Evolutionary conservation across 345 rosid genomes (phyloP).

Genomic region (Atalantia buxifolia): DNA sequence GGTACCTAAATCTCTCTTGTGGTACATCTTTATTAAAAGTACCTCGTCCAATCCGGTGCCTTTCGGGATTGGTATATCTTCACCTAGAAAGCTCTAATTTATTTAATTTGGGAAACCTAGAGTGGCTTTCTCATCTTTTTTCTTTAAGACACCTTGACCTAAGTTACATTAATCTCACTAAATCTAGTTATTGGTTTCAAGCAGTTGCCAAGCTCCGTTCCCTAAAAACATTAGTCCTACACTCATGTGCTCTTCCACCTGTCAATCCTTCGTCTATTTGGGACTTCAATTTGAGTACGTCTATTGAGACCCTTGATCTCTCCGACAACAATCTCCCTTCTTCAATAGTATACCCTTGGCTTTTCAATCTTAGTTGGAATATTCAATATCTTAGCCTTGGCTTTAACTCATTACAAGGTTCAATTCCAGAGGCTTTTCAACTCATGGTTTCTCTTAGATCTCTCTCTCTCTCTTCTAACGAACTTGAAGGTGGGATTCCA

Average conservation of each 20-base stretch:
- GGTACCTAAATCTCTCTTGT: no score
- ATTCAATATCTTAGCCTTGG: slow-evolving; percentile 4
- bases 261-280: no score
- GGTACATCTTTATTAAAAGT: no score
- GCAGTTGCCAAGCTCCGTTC: background rate
- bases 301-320: background rate
- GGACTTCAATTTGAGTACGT: background rate
- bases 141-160: slow-evolving; percentile 3
- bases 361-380: background rate
- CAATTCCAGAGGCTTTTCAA: background rate
- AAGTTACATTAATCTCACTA: background rate
- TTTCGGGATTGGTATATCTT: no score
- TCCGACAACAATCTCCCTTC: background rate
- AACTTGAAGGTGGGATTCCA: no score
- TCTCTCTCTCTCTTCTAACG: background rate
- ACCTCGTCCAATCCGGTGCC: no score
- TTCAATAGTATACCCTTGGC: background rate
- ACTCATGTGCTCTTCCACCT: no score
- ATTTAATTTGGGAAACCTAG: background rate
- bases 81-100: no score
- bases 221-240: no score
- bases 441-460: background rate
- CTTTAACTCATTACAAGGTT: background rate
- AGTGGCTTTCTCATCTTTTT: slow-evolving; percentile 19
- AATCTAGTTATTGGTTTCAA: background rate